Conservation (phyloP, 345 rosid genomes). For the Moringa oleifera region DNA sequence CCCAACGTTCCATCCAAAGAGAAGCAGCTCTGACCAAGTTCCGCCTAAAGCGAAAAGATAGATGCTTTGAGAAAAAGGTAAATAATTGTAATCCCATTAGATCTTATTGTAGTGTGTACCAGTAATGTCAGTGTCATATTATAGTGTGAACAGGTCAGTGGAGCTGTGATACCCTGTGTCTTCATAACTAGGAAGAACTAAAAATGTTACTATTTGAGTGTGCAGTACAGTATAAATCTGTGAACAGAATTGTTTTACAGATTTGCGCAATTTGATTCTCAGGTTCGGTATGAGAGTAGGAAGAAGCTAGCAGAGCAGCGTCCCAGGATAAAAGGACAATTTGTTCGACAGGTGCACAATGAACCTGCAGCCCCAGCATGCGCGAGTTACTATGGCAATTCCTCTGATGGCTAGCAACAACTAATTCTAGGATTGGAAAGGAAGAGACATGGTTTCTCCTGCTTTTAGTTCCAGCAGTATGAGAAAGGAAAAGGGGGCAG, state of each 20-base stretch:
- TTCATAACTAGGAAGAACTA: neutral
- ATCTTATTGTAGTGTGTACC: neutral
- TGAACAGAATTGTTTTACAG: conserved; percentile 1
- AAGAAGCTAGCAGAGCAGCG: conserved; percentile 78
- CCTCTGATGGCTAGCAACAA: conserved; percentile 6
- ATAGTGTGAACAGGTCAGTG: too few relatives aligned
- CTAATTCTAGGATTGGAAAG: neutral
- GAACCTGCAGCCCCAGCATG: conserved; percentile 22
- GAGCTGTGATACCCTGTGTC: neutral
- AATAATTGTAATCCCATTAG: neutral
- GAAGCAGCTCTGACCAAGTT: conserved; percentile 89
- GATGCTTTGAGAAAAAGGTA: conserved; percentile 96
- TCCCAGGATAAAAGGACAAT: conserved; percentile 70
- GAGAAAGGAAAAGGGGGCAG: neutral
- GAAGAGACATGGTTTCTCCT: neutral
- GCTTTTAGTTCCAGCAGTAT: neutral
- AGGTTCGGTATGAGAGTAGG: conserved; percentile 79
- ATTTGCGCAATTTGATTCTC: conserved; percentile 6
- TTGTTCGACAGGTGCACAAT: conserved; percentile 45
- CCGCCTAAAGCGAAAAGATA: conserved; percentile 89
- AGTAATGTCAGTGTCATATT: neutral
- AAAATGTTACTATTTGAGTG: neutral
- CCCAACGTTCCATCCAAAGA: conserved; percentile 51
- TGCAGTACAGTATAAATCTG: too few relatives aligned
- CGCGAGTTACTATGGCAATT: conserved; percentile 17